Percentiles rank a stretch among this genome's conserved stretches.
Evolutionary conservation across 768 basidiomycete genomes (phyloP).

Genomic region (Trametes meyenii): DNA sequence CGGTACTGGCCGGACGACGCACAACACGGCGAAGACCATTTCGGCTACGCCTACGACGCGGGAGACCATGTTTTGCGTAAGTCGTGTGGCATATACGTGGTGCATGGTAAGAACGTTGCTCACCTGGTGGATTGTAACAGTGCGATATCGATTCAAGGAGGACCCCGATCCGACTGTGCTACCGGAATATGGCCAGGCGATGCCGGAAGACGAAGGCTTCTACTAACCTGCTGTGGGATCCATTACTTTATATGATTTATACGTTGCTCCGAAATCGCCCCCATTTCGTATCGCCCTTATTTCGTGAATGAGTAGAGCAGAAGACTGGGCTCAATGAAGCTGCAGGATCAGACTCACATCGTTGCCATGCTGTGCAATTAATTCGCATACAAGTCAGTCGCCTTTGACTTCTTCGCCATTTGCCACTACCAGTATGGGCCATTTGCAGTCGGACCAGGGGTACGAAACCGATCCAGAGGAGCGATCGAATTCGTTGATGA

Average conservation of each 20-base stretch:
- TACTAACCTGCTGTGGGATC: not conserved
- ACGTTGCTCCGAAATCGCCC: too few relatives aligned
- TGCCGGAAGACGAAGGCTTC: not conserved
- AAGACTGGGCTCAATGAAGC: too few relatives aligned
- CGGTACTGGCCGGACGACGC: conserved; percentile 35
- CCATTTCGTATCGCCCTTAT: too few relatives aligned
- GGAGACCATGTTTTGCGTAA: conserved; percentile 38
- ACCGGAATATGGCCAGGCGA: conserved; percentile 1
- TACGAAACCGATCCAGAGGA: too few relatives aligned
- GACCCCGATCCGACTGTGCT: conserved; percentile 3
- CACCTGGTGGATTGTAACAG: not conserved
- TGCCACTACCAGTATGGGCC: too few relatives aligned
- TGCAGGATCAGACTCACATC: too few relatives aligned
- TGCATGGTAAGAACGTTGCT: not conserved
- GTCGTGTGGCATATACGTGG: conserved; percentile 18
- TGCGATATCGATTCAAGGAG: conserved; percentile 14
- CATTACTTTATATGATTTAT: not conserved
- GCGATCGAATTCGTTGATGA: too few relatives aligned
- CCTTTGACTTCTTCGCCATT: too few relatives aligned
- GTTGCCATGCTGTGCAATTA: too few relatives aligned
- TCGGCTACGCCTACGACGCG: conserved; percentile 40
- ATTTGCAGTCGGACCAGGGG: too few relatives aligned
- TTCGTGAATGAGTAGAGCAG: too few relatives aligned
- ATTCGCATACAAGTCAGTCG: too few relatives aligned
- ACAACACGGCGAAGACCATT: conserved; percentile 30